Base-by-base conservation (phyloP, 1,139 yeast genomes). In the Geotrichum carabidarum region DNA sequence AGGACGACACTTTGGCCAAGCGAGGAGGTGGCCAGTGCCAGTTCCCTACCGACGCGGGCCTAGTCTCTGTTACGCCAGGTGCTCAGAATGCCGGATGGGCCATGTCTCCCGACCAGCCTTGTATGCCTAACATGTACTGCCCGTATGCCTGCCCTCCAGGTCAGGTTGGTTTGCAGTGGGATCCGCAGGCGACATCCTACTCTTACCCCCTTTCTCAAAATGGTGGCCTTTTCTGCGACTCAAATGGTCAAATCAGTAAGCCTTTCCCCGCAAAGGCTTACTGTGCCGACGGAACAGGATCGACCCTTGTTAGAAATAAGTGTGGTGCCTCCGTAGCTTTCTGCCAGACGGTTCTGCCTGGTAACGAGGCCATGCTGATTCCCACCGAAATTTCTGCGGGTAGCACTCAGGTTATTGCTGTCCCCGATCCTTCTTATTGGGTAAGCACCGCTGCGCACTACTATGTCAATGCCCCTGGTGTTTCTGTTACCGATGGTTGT, bases 331-430 rank as follows among this genome's bases (percentile, higher is more conserved):
- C 61, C 27, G 89, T 87, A 60, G 91, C 96, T 8, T 83, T 89
- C 71, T 89, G 96, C 71, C 96, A 90, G 74, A 89, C 96, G 3
- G 96, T 89, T 12, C 76, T 89, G 58, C 96, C 96, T 22, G 96
- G 96, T 58, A 86, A 87, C 69, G 96, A 89, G 73, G 95, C 89
- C 63, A 89, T 89, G 96, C 76, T 88, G 68, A 88, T 89, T 61
- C 96, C 96, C 58, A 88, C 94, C 34, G 70, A 76, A 55, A 81
- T 86, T 51, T 74, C 71, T 31, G 71, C 77, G 11, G 79, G 81
- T 11, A 63, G 73, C 15, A 60, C 74, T 17, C 71, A 75, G 57
- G 75, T 77, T 2, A 74, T 89, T 59, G 95, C 96, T 32, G 96
- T 89, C 52, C 96, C 96, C 17, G 95, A 88, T 44, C 74, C 89